Percentiles rank a stretch among this genome's conserved stretches.
These are phyloP conservation scores for Mucor mucedo DNA, from an alignment of 371 early-diverging fungal genomes.

Conservation along the genomic window DNA sequence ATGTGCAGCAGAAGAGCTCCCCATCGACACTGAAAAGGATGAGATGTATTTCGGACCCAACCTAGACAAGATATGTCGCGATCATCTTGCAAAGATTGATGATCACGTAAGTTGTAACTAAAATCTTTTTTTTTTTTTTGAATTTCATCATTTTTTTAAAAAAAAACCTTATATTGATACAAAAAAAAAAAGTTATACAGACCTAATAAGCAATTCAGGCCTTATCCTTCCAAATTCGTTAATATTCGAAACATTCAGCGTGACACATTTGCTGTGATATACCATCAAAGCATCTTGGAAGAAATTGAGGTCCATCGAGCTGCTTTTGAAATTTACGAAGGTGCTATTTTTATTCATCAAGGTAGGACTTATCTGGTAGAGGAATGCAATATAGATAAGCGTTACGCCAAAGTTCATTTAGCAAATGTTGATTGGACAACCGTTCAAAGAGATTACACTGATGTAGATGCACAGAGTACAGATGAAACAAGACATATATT, in stretches of 20 bases:
- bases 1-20: constrained; percentile 67
- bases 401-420: constrained; percentile 52
- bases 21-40: constrained; percentile 43
- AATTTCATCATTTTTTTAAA: no score
- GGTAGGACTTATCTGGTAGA: constrained; percentile 60
- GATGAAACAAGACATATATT: constrained; percentile 16
- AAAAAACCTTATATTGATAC: neutral
- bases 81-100: constrained; percentile 35
- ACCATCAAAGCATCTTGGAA: constrained; percentile 50
- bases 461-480: constrained; percentile 53
- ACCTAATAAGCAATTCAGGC: constrained; percentile 48
- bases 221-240: constrained; percentile 54
- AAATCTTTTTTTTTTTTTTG: neutral
- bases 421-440: constrained; percentile 61
- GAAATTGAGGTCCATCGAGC: constrained; percentile 60
- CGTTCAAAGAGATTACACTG: constrained; percentile 53
- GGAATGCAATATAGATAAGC: constrained; percentile 57
- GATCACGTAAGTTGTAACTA: constrained; percentile 19
- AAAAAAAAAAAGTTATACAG: constrained; percentile 41
- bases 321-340: constrained; percentile 66
- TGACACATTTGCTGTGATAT: constrained; percentile 53
- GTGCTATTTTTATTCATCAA: constrained; percentile 67
- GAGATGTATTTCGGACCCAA: constrained; percentile 44
- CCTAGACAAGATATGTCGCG: constrained; percentile 28
- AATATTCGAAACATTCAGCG: constrained; percentile 52